phyloP scores from a whole-genome alignment of 495 filamentous ascomycete species.

The Penicillium pulvis region DNA sequence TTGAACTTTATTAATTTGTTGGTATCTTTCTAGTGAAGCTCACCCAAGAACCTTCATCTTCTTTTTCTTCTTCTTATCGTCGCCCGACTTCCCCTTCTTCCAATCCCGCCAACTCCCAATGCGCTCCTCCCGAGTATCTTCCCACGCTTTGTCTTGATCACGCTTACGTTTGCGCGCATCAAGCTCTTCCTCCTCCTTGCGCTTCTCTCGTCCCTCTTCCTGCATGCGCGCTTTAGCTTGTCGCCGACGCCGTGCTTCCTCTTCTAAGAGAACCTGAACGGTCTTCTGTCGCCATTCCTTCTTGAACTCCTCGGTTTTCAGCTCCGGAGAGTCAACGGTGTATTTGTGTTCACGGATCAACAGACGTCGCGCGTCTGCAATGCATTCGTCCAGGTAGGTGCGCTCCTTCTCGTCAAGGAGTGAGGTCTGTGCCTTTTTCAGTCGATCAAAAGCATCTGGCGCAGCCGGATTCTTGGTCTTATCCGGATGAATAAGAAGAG shows the following conservation, averaged over 20 bases:
- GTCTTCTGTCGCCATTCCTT: slow-evolving; percentile 88
- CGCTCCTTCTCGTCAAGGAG: slow-evolving; percentile 95
- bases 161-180: slow-evolving; percentile 88
- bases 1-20: not conserved
- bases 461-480: slow-evolving; percentile 91
- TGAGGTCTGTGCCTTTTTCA: slow-evolving; percentile 90
- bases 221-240: slow-evolving; percentile 94
- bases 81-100: slow-evolving; percentile 64
- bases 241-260: slow-evolving; percentile 79
- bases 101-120: slow-evolving; percentile 96
- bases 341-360: slow-evolving; percentile 92
- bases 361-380: slow-evolving; percentile 92
- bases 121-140: slow-evolving; percentile 83
- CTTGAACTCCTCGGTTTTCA: slow-evolving; percentile 75
- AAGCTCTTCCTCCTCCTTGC: slow-evolving; percentile 82
- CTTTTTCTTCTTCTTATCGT: slow-evolving; percentile 77
- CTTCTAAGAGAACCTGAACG: slow-evolving; percentile 88
- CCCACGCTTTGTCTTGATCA: slow-evolving; percentile 91
- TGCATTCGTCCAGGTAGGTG: slow-evolving; percentile 84
- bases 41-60: slow-evolving; percentile 85
- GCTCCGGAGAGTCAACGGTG: slow-evolving; percentile 83
- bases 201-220: slow-evolving; percentile 91
- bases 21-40: not conserved
- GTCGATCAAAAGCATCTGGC: slow-evolving; percentile 93
- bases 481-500: slow-evolving; percentile 96